Evolutionary conservation across 148 eudicot genomes (phyloP), one percentile per base, ranked within the genome.

Genomic region (Spergularia marina): DNA sequence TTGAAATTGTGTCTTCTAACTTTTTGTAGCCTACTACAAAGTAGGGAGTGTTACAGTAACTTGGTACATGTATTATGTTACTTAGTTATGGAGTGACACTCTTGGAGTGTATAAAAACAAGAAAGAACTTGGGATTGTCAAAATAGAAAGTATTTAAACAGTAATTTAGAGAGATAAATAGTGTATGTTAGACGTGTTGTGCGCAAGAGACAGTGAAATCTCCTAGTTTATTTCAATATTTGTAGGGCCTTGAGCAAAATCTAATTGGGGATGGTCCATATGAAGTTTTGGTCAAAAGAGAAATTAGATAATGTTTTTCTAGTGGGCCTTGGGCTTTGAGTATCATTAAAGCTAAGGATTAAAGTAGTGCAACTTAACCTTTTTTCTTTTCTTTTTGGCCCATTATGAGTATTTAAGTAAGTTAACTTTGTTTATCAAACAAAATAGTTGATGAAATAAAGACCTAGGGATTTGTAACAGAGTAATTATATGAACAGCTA

Each of bases 391-490:
- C 10, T 44, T 44, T 44, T 44, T 44, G 10, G 36, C 36, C 36
- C 36, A 30, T 30, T 30, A 30, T 30, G 36, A 30, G 36, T 30
- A 30, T 30, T 30, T 30, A 30, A 30, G 36, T 30, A 30, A 30
- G 36, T 30, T 30, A 30, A 30, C 49, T 6, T 44, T 44, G 49
- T 44, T 58, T 41, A 67, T 47, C 1, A 67, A 67, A 21, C 54
- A 67, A 67, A 49, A 10, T 0, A 17, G 65, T 69, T 79, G 78
- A 76, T 80, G 78, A 80, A 80, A 80, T 75, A 70, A 76, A 75
- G 83, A 80, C 76, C 39, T 71, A 17, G 83, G 79, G 79, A 80
- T 80, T 71, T 80, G 83, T 21, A 64, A 54, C 44, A 25, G 49
- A 63, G 40, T 21, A 40, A 65, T 67, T 7, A 75, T 51, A 53